phyloP scores from a whole-genome alignment of 441 rosid genomes.

The Corymbia calophylla region DNA sequence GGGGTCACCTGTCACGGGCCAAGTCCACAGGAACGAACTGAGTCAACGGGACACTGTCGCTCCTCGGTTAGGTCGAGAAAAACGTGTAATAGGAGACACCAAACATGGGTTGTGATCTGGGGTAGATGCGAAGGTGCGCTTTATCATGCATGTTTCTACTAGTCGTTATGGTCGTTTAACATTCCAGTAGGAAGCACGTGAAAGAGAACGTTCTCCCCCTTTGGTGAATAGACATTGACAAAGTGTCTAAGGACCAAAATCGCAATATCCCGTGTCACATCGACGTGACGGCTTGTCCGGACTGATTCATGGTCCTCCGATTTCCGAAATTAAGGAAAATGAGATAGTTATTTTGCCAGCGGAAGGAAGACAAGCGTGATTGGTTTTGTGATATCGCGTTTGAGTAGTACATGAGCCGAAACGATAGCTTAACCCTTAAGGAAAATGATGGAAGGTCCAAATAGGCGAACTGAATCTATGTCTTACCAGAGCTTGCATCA shows the following conservation, averaged over 20 bases:
- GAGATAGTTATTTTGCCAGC: neutral
- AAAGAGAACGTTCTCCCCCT: neutral
- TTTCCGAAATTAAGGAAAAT: neutral
- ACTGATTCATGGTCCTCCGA: neutral
- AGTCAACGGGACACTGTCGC: neutral
- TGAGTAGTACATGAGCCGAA: neutral
- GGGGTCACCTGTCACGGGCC: neutral
- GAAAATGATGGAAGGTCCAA: neutral
- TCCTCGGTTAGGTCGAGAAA: neutral
- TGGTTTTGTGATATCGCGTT: neutral
- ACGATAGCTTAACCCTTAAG: neutral
- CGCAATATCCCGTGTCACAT: neutral
- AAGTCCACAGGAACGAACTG: neutral
- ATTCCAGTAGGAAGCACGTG: neutral
- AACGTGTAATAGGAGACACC: neutral
- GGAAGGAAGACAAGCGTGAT: neutral
- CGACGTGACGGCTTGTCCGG: neutral
- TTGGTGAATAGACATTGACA: neutral
- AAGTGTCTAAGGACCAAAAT: neutral
- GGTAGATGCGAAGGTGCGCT: neutral
- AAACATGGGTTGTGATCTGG: neutral
- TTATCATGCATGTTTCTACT: neutral
- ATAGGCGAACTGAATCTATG: too few species aligned
- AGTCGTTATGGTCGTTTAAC: neutral
- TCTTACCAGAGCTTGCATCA: neutral